Percentiles rank a stretch among this genome's conserved stretches.
These are phyloP conservation scores for Magnolia kwangsiensis DNA, from an alignment of 164 flowering plant species.

Conservation along the genomic window DNA sequence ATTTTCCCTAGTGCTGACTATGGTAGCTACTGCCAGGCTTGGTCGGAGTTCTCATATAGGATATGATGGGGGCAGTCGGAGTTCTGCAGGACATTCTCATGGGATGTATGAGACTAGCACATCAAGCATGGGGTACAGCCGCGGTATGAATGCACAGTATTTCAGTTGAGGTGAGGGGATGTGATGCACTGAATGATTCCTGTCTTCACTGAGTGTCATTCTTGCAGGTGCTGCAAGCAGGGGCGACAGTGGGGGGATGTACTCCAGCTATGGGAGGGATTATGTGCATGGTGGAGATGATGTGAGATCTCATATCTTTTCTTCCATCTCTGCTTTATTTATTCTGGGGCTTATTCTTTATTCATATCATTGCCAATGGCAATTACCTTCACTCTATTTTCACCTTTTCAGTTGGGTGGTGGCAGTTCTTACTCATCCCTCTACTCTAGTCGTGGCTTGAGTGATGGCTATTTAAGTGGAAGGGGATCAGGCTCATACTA, in stretches of 20 bases:
- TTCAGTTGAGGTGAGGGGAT: neutral
- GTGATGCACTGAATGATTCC: neutral
- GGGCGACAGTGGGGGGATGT: conserved; percentile 68
- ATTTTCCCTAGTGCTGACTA: conserved; percentile 3
- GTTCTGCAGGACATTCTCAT: conserved; percentile 66
- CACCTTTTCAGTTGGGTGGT: conserved; percentile 55
- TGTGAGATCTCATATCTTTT: conserved; percentile 34
- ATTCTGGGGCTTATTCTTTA: neutral
- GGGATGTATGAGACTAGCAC: conserved; percentile 61
- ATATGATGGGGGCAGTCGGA: conserved; percentile 52
- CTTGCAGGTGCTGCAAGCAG: conserved; percentile 62
- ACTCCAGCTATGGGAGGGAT: conserved; percentile 67
- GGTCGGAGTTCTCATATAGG: conserved; percentile 60
- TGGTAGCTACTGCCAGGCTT: conserved; percentile 31
- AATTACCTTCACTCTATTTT: neutral
- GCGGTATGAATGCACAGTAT: conserved; percentile 13
- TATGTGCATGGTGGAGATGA: conserved; percentile 68
- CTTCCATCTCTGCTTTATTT: neutral
- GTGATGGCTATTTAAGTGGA: conserved; percentile 68
- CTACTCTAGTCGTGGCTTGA: conserved; percentile 66
- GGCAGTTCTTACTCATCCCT: conserved; percentile 70
- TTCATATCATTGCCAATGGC: neutral
- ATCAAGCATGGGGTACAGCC: conserved; percentile 19
- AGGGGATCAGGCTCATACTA: conserved; percentile 75
- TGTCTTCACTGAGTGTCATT: neutral